Percentiles rank a stretch among this genome's conserved stretches.
Conservation (phyloP, 2,329 filamentous ascomycete species). For the Penicillium sp. region DNA sequence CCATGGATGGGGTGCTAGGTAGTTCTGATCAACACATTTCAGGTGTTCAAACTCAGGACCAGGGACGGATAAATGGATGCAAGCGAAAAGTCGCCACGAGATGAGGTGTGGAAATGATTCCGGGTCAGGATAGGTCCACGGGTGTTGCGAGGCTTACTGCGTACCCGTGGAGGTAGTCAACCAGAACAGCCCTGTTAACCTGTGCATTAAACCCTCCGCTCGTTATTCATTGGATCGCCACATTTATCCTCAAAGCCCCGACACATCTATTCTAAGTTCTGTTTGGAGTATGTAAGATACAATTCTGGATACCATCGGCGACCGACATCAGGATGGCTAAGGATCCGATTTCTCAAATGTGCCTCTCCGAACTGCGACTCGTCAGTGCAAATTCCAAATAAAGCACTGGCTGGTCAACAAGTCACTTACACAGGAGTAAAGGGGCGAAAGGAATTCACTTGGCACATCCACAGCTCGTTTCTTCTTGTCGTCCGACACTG, state of each 20-base stretch:
- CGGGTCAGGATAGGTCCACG: too few species aligned
- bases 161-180: too few species aligned
- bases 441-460: conserved; percentile 38
- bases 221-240: background rate
- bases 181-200: too few species aligned
- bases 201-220: background rate
- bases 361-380: conserved; percentile 37
- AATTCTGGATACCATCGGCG: conserved; percentile 38
- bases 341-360: conserved; percentile 37
- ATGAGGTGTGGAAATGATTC: too few species aligned
- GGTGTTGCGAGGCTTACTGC: too few species aligned
- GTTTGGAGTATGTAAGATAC: conserved; percentile 31
- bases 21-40: too few species aligned
- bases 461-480: conserved; percentile 38
- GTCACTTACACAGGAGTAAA: conserved; percentile 36
- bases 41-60: too few species aligned
- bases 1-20: too few species aligned
- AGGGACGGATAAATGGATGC: too few species aligned
- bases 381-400: background rate
- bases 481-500: conserved; percentile 31
- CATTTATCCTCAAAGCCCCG: background rate
- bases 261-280: conserved; percentile 16
- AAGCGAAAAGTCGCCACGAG: too few species aligned
- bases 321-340: conserved; percentile 40
- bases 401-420: accelerated